Evolutionary conservation across 1,139 yeast genomes (phyloP).

Genomic region (Ogataea hybrid): DNA sequence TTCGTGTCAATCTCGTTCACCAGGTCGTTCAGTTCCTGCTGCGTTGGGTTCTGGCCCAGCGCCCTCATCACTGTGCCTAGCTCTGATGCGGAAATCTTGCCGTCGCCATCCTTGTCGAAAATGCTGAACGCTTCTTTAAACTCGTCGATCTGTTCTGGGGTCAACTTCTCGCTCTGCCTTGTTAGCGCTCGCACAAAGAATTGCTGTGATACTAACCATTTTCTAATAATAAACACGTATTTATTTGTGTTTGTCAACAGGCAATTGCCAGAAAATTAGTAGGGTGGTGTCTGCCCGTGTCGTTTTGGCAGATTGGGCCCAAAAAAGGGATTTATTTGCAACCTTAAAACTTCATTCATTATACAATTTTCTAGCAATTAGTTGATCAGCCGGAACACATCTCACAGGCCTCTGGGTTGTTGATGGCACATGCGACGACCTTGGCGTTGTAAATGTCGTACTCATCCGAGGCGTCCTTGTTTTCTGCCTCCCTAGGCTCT

Average conservation of each 20-base stretch:
- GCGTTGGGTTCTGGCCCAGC: conserved; percentile 94
- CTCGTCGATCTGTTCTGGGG: conserved; percentile 95
- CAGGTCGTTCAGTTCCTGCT: conserved; percentile 92
- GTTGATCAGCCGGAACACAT: conserved; percentile 89
- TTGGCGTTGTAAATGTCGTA: conserved; percentile 86
- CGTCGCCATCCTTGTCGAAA: conserved; percentile 95
- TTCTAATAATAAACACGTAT: conserved; percentile 5
- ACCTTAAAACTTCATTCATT: conserved; percentile 3
- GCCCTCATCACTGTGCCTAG: conserved; percentile 98
- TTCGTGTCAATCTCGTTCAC: conserved; percentile 95
- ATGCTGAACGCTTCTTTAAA: conserved; percentile 97
- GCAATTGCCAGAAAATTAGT: conserved; percentile 2
- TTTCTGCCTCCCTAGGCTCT: conserved; percentile 11
- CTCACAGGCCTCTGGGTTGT: conserved; percentile 95
- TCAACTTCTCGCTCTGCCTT: conserved; percentile 47
- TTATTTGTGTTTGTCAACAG: conserved; percentile 3
- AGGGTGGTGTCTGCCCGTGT: neutral
- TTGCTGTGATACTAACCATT: conserved; percentile 6
- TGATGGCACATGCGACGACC: conserved; percentile 94
- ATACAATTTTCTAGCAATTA: conserved; percentile 6
- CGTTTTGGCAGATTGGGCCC: conserved; percentile 3
- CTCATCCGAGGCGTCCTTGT: conserved; percentile 24
- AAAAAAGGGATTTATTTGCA: neutral
- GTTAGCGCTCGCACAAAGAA: conserved; percentile 3
- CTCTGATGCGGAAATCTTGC: conserved; percentile 92